Percentiles rank a stretch among this genome's conserved stretches.
Conservation (phyloP, 2,329 filamentous ascomycete species). For the Diaporthe humulicola region DNA sequence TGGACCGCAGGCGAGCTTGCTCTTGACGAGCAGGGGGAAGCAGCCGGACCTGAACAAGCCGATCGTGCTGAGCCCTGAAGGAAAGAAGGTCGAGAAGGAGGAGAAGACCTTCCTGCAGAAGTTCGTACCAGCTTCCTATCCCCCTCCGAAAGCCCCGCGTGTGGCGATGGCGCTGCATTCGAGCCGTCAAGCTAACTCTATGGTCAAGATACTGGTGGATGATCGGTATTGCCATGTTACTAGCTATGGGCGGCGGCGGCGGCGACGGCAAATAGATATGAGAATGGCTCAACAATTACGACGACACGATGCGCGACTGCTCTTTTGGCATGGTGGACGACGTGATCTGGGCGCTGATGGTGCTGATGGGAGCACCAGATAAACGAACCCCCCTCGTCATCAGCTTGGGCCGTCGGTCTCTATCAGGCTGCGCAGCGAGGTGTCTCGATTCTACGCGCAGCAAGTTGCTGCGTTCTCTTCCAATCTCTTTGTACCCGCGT, state of each 20-base stretch:
- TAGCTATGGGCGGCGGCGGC: conserved; percentile 65
- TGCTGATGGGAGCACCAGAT: background rate
- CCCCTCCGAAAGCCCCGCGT: background rate
- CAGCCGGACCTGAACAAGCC: conserved; percentile 74
- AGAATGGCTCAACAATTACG: conserved; percentile 18
- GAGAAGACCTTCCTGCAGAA: conserved; percentile 78
- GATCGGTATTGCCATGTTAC: conserved; percentile 66
- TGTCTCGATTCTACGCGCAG: background rate
- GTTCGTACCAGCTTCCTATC: conserved; percentile 56
- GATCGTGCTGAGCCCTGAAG: conserved; percentile 71
- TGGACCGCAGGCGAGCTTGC: conserved; percentile 69
- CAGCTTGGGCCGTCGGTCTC: background rate
- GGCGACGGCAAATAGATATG: conserved; percentile 63
- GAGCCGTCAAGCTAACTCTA: conserved; percentile 44
- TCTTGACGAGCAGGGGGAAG: conserved; percentile 62
- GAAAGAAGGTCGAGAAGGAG: conserved; percentile 66
- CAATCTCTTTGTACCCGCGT: background rate
- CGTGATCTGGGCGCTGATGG: background rate
- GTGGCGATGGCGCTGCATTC: background rate
- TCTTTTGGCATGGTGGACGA: background rate
- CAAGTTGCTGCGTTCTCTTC: background rate
- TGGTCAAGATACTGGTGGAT: conserved; percentile 75
- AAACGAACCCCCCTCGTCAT: background rate
- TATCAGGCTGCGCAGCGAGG: background rate
- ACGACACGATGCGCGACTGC: background rate